Evolutionary conservation across 2,329 filamentous ascomycete species (phyloP).

Genomic region (Epichloe coenophiala): DNA sequence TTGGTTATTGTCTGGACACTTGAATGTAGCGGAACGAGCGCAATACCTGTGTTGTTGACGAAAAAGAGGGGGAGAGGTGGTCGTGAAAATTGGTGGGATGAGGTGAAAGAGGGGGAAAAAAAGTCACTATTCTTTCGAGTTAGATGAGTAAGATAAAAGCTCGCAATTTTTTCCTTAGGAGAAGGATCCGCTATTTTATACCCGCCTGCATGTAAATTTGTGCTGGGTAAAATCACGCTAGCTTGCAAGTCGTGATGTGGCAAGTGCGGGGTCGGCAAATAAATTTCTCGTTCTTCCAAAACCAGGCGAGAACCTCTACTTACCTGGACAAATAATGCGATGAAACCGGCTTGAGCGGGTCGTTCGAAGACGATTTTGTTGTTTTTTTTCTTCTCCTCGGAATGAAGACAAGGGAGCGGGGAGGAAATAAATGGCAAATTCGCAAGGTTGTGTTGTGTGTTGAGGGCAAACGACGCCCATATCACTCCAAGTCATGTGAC

Average conservation of each 20-base stretch:
- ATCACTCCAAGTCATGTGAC: not conserved
- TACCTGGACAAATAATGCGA: not conserved
- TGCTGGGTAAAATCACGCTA: constrained; percentile 2
- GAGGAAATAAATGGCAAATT: not conserved
- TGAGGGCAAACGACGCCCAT: not conserved
- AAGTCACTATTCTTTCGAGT: not conserved
- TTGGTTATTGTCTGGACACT: not conserved
- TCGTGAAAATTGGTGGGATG: not conserved
- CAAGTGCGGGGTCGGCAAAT: not conserved
- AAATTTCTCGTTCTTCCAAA: not conserved
- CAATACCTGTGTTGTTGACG: not conserved
- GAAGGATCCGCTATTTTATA: constrained; percentile 1
- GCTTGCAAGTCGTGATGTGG: constrained; percentile 1
- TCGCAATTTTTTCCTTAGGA: not conserved
- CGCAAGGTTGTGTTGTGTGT: not conserved
- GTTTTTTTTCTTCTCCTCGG: not conserved
- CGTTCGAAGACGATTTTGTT: not conserved
- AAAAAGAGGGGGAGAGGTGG: not conserved
- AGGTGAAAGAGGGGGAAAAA: not conserved
- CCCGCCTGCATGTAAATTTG: not conserved
- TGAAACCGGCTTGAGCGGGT: not conserved
- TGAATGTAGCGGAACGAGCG: not conserved
- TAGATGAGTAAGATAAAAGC: not conserved
- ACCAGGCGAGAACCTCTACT: not conserved
- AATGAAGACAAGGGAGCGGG: not conserved